Evolutionary conservation across 2,329 filamentous ascomycete species (phyloP), one percentile per base, ranked within the genome.

Genomic region (Neopestalotiopsis clavispora): DNA sequence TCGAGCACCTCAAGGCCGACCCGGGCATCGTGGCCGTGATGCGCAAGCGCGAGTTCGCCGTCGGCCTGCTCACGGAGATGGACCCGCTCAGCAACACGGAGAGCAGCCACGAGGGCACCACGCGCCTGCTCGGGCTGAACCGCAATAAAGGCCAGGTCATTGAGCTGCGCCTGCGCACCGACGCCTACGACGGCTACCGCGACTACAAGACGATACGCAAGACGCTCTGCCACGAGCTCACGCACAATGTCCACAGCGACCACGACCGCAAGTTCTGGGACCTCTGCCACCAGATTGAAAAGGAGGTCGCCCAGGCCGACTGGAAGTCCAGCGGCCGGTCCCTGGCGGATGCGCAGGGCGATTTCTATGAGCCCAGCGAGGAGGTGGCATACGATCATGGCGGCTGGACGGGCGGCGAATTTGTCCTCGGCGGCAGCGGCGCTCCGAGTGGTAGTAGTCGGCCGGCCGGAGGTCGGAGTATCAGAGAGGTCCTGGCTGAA

Each of bases 191-290:
- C 78, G 96, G 96, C 0, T 98, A 97, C 76, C 85, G 96, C 49
- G 94, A 98, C 78, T 99, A 98, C 82, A 91, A 92, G 74, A 95
- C 92, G 0, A 97, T 99, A 63, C 89, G 96, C 65, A 93, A 93
- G 74, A 98, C 96, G 60, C 84, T 99, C 13, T 98, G 95, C 77
- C 96, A 99, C 82, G 96, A 99, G 83, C 85, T 99, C 20, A 92
- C 95, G 72, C 96, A 99, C 80, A 98, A 97, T 75, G 93, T 97
- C 10, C 91, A 92, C 81, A 86, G 92, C 0, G 89, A 92, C 0
- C 96, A 99, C 79, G 94, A 98, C 80, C 85, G 89, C 20, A 83
- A 92, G 61, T 99, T 99, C 77, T 98, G 96, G 95, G 89, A 94
- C 66, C 80, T 99, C 75, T 97, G 93, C 73, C 91, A 90, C 74